Conservation (phyloP, 495 filamentous ascomycete species). For the Talaromyces thailandensis region DNA sequence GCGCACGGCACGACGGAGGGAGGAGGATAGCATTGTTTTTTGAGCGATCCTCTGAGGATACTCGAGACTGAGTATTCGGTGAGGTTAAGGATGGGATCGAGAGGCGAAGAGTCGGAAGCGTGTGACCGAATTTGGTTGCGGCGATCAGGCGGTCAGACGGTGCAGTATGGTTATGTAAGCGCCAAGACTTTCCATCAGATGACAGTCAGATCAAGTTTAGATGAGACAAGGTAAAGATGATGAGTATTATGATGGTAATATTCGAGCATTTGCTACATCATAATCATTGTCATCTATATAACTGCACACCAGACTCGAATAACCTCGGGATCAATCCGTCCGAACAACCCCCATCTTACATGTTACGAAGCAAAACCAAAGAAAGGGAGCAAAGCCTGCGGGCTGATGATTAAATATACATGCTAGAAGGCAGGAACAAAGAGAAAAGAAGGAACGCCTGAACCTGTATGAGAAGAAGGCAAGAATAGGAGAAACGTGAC, state of each 20-base stretch:
- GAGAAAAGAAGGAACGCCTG: neutral
- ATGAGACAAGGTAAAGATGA: neutral
- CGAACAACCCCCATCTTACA: conserved; percentile 10
- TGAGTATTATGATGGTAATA: too few relatives aligned
- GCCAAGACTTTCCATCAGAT: neutral
- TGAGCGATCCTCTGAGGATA: neutral
- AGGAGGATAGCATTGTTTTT: conserved; percentile 47
- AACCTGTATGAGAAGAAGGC: neutral
- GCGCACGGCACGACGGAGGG: conserved; percentile 39
- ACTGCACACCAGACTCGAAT: neutral
- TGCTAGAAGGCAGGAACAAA: neutral
- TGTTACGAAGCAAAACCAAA: conserved; percentile 13
- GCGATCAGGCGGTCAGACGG: conserved; percentile 2
- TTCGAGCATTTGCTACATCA: neutral
- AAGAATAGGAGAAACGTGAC: conserved; percentile 1
- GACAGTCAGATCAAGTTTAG: neutral
- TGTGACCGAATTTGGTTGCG: conserved; percentile 3
- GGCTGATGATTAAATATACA: conserved; percentile 4
- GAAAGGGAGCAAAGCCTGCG: neutral
- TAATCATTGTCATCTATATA: neutral
- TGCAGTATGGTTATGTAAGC: conserved; percentile 1
- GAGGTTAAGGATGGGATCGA: neutral
- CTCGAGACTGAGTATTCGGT: neutral
- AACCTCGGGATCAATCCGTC: neutral
- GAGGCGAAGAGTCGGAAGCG: neutral